Evolutionary conservation across 1,284 basidiomycete species (phyloP).

Genomic region (Cerioporus squamosus): DNA sequence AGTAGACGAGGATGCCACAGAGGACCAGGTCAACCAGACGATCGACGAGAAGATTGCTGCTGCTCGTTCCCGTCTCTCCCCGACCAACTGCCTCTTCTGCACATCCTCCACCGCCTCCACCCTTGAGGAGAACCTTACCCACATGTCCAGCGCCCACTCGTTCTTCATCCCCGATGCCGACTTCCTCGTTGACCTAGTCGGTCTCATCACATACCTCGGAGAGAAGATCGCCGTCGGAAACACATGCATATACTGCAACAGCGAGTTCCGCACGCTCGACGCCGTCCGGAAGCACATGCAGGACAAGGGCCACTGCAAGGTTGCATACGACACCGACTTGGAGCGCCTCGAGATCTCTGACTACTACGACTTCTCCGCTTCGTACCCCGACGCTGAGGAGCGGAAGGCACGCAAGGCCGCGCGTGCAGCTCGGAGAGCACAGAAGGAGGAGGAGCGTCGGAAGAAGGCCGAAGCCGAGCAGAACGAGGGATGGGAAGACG

Average conservation of each 20-base stretch:
- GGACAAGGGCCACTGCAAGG: constrained; percentile 95
- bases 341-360: constrained; percentile 91
- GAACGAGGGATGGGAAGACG: constrained; percentile 68
- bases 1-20: constrained; percentile 48
- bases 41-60: constrained; percentile 82
- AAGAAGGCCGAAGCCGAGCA: constrained; percentile 43
- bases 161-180: constrained; percentile 98
- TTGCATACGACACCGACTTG: constrained; percentile 84
- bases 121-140: constrained; percentile 74
- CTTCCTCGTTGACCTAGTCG: constrained; percentile 84
- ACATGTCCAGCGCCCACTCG: constrained; percentile 90
- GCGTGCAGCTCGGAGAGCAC: constrained; percentile 30
- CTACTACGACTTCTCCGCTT: constrained; percentile 90
- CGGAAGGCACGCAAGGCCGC: constrained; percentile 37
- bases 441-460: constrained; percentile 33
- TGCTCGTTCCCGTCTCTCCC: constrained; percentile 65
- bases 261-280: constrained; percentile 80
- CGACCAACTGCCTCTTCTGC: constrained; percentile 90
- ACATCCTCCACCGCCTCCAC: constrained; percentile 47
- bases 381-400: constrained; percentile 68
- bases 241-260: constrained; percentile 92
- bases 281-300: constrained; percentile 93
- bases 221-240: constrained; percentile 95
- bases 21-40: constrained; percentile 58
- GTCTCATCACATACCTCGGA: constrained; percentile 86